Evolutionary conservation across 192 early-diverging fungal genomes (phyloP), one percentile per base, ranked within the genome.

Genomic region (Podila epigama): DNA sequence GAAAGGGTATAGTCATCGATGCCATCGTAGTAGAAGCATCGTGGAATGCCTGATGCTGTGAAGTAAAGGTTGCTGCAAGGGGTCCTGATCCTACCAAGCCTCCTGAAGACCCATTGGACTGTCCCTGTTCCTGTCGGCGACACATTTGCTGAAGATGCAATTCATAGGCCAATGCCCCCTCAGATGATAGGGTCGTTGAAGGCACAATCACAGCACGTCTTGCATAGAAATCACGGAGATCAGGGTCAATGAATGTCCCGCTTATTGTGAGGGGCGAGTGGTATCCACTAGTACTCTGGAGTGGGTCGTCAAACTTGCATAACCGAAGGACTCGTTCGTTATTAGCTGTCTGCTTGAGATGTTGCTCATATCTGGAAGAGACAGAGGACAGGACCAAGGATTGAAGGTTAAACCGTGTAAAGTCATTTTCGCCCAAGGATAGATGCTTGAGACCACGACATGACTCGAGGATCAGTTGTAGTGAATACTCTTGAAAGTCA

Each of bases 401-500:
- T 18, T 68, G 53, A 1, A 77, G 53, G 3, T 59, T 68, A 20
- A 67, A 77, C n/a, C 50, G 53, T 5, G 66, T 68, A 54, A 77
- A 77, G 20, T 77, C 66, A 35, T 77, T 77, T 13, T 77, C 60
- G 16, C 66, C 66, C 1, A 77, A 42, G 11, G 72, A 77, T 0
- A 77, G 60, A 35, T 63, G 64, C 7, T 51, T 51, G 39, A 77
- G 72, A 0, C 31, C 6, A 0, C 28, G 44, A 25, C 72, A 77
- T 12, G 36, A 18, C 15, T 67, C 66, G n/a, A 77, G 60, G 16
- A 77, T 53, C 25, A 63, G 18, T 12, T 63, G 60, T 12, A 77
- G 48, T 0, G 64, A 68, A 36, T 77, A 67, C 31, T 77, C 72
- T 57, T 77, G 72, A 59, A 77, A 77, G 32, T 77, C 72, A 5